Conservation (phyloP, 2,329 filamentous ascomycete genomes). For the Verticillium dahliae region DNA sequence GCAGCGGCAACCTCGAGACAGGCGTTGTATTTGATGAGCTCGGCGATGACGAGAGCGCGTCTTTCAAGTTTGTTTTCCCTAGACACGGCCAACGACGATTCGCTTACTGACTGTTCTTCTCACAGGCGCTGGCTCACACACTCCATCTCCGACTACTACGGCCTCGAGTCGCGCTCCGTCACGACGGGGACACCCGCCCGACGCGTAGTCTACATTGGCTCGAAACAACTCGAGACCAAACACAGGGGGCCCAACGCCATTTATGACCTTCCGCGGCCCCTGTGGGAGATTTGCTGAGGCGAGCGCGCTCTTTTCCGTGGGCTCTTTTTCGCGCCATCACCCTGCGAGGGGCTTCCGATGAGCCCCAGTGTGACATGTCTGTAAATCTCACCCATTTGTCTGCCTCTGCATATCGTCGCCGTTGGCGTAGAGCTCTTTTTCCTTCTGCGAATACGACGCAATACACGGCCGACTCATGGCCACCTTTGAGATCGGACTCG, state of each 20-base stretch:
- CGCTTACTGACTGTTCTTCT: constrained; percentile 9
- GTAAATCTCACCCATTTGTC: not conserved
- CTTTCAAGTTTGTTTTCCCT: constrained; percentile 64
- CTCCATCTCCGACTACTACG: constrained; percentile 88
- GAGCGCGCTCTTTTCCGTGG: not conserved
- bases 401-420: not conserved
- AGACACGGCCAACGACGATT: not conserved
- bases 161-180: constrained; percentile 75
- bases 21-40: constrained; percentile 74
- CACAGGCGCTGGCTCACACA: constrained; percentile 84
- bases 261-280: constrained; percentile 47
- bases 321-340: not conserved
- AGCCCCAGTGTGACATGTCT: not conserved
- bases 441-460: not conserved
- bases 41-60: constrained; percentile 66
- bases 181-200: constrained; percentile 63
- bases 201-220: constrained; percentile 76
- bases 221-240: constrained; percentile 42
- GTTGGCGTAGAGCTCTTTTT: not conserved
- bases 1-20: constrained; percentile 53
- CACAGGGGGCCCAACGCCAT: constrained; percentile 4
- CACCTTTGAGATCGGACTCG: too few relatives aligned
- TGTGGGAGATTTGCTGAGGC: constrained; percentile 54
- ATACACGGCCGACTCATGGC: not conserved
- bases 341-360: not conserved